A percentile compares a stretch with the other conserved stretches of the same genome.
phyloP scores from a whole-genome alignment of 2,329 filamentous ascomycete species.

The Sclerotinia minor region DNA sequence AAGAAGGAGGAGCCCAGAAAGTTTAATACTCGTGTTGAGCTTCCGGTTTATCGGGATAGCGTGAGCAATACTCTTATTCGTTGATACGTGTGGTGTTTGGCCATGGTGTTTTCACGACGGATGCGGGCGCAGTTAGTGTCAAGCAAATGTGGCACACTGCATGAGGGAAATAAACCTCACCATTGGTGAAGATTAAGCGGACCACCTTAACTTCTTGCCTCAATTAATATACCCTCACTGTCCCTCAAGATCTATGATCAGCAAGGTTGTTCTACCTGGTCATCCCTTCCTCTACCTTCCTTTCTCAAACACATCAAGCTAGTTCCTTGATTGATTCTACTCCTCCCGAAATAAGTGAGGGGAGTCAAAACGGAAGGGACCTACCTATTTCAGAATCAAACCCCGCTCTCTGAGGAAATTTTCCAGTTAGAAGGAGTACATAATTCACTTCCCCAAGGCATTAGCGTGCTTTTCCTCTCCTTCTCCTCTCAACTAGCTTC shows the following conservation, averaged over 20 bases:
- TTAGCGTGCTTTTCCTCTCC: background rate
- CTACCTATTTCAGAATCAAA: background rate
- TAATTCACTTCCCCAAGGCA: background rate
- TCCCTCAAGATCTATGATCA: background rate
- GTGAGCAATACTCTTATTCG: slow-evolving; percentile 5
- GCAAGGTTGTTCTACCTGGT: background rate
- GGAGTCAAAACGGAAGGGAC: background rate
- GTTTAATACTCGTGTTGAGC: slow-evolving; percentile 52
- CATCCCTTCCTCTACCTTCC: background rate
- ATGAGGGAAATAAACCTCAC: background rate
- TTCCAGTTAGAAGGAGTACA: background rate
- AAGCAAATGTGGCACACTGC: slow-evolving; percentile 3
- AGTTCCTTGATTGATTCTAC: slow-evolving; percentile 2
- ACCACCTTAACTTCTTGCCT: background rate
- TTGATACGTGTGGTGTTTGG: background rate
- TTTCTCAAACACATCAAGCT: background rate
- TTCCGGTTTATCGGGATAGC: slow-evolving; percentile 37
- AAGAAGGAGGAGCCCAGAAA: slow-evolving; percentile 37
- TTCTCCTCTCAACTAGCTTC: background rate
- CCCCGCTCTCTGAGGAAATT: background rate
- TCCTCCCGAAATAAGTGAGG: background rate
- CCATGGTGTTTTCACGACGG: background rate
- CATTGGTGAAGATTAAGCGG: too few relatives aligned
- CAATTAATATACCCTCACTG: background rate
- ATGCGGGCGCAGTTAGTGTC: background rate